A percentile compares a stretch with the other conserved stretches of the same genome.
phyloP scores from a whole-genome alignment of 805 yeast genomes.

The Kazachstania bromeliacearum region DNA sequence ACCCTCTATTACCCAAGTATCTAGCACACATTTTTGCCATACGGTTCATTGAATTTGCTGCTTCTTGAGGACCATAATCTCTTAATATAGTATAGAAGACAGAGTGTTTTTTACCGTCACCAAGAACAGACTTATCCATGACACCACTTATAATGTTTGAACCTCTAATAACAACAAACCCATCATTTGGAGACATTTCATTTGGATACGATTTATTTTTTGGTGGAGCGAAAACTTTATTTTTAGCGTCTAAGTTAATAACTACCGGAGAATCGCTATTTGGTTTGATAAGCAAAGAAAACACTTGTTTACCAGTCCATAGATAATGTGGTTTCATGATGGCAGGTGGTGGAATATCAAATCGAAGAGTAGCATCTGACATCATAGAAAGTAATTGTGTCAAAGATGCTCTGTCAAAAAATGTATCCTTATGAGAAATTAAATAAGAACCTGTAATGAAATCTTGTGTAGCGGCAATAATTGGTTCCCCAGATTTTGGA shows the following conservation, averaged over 20 bases:
- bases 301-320: conserved; percentile 98
- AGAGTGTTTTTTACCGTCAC: conserved; percentile 97
- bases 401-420: conserved; percentile 78
- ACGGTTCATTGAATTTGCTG: conserved; percentile 93
- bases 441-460: conserved; percentile 94
- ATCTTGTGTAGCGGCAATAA: conserved; percentile 99
- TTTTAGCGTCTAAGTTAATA: conserved; percentile 89
- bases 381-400: conserved; percentile 83
- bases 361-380: conserved; percentile 84
- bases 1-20: conserved; percentile 88
- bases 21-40: conserved; percentile 99
- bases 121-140: conserved; percentile 92
- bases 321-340: conserved; percentile 77
- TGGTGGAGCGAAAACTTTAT: conserved; percentile 82
- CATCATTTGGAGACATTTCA: conserved; percentile 98
- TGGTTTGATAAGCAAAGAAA: conserved; percentile 79
- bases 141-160: conserved; percentile 85
- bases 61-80: conserved; percentile 95
- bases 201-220: conserved; percentile 51
- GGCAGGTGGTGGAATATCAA: conserved; percentile 93
- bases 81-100: conserved; percentile 90
- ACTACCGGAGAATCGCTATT: conserved; percentile 65
- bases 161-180: conserved; percentile 83
- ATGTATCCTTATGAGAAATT: conserved; percentile 87
- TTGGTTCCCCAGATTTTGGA: conserved; percentile 97